Evolutionary conservation across 805 yeast species (phyloP).

Genomic region (Wickerhamiella shivajii): DNA sequence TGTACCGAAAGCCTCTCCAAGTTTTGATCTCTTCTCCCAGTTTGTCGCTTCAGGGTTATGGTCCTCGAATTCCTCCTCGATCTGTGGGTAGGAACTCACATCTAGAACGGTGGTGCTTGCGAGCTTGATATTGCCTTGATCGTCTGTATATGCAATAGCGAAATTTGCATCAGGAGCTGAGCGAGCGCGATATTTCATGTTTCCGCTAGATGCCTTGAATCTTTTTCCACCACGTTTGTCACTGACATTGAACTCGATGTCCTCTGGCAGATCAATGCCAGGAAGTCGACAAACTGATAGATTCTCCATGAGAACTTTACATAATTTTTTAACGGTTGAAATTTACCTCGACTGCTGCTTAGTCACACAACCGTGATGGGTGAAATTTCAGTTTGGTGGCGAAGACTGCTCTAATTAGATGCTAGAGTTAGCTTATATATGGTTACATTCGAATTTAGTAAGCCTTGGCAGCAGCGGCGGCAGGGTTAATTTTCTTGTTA

Average conservation of each 20-base stretch:
- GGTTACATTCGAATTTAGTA: too few relatives aligned
- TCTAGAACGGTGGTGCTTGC: slow-evolving; percentile 49
- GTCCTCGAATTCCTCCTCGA: slow-evolving; percentile 40
- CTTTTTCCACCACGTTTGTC: slow-evolving; percentile 29
- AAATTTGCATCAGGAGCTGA: slow-evolving; percentile 33
- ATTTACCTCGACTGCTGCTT: too few relatives aligned
- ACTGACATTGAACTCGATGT: slow-evolving; percentile 46
- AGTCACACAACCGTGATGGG: too few relatives aligned
- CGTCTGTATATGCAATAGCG: slow-evolving; percentile 64
- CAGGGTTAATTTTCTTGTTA: slow-evolving; percentile 91
- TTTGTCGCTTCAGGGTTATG: slow-evolving; percentile 36
- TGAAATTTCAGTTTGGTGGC: too few relatives aligned
- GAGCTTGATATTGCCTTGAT: slow-evolving; percentile 47
- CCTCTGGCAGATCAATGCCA: slow-evolving; percentile 49
- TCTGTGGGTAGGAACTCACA: slow-evolving; percentile 47
- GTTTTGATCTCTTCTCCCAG: slow-evolving; percentile 55
- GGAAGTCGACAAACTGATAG: slow-evolving; percentile 61
- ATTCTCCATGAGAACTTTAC: too few relatives aligned
- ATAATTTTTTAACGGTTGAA: too few relatives aligned
- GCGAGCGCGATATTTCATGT: slow-evolving; percentile 57
- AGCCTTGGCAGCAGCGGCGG: slow-evolving; percentile 59
- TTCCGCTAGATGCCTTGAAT: slow-evolving; percentile 66
- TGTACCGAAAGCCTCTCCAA: slow-evolving; percentile 96
- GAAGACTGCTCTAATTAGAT: too few relatives aligned
- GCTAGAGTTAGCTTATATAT: too few relatives aligned